A percentile compares a stretch with the other conserved stretches of the same genome.
These are phyloP conservation scores for Penicillium bialowiezense DNA, from an alignment of 495 filamentous ascomycete species.

Conservation along the genomic window DNA sequence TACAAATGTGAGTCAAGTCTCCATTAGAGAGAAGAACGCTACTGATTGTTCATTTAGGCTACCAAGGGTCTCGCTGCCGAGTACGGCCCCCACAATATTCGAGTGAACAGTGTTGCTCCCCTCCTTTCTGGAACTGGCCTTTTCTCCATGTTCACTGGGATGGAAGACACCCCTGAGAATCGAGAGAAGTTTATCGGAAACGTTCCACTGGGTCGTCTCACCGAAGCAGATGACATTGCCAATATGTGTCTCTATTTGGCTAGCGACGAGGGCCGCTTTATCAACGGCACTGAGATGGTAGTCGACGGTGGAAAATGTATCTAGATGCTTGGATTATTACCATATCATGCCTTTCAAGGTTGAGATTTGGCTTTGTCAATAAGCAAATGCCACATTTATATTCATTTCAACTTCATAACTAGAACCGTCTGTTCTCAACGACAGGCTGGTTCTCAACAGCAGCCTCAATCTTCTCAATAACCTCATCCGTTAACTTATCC, in stretches of 20 bases:
- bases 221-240: conserved; percentile 63
- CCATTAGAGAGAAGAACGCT: neutral
- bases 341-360: too few species aligned
- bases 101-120: conserved; percentile 62
- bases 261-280: conserved; percentile 64
- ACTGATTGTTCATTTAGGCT: conserved; percentile 30
- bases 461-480: conserved; percentile 68
- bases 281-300: conserved; percentile 59
- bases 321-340: conserved; percentile 17
- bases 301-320: conserved; percentile 39
- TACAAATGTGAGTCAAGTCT: conserved; percentile 48
- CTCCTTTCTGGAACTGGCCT: conserved; percentile 61
- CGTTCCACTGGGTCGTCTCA: conserved; percentile 63
- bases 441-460: conserved; percentile 63
- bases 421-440: conserved; percentile 20
- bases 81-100: conserved; percentile 62
- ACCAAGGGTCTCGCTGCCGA: conserved; percentile 67
- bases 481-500: conserved; percentile 61
- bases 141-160: conserved; percentile 64
- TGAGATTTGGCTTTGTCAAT: too few species aligned
- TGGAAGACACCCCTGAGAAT: conserved; percentile 67
- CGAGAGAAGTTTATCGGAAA: conserved; percentile 63
- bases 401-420: too few species aligned
- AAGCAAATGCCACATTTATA: too few species aligned
- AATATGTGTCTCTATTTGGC: conserved; percentile 65